These are phyloP conservation scores for Hanseniaspora sp. DNA, from an alignment of 1,139 yeast genomes.

Conservation along the genomic window DNA sequence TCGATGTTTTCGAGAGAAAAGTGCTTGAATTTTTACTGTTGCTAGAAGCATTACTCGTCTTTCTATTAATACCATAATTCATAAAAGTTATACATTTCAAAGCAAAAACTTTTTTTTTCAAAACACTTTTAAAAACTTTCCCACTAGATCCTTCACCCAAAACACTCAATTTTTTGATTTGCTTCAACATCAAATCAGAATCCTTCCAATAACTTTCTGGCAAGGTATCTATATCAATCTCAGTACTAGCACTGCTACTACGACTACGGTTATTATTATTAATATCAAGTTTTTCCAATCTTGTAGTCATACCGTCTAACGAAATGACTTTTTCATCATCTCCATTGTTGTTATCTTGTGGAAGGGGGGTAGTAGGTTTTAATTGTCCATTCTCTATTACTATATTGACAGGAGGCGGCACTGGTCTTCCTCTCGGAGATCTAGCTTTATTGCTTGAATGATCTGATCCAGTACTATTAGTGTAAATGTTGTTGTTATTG, in stretches of 20 bases:
- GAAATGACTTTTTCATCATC: slow-evolving; percentile 14
- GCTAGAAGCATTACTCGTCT: slow-evolving; percentile 5
- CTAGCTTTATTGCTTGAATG: not conserved
- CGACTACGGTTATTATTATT: not conserved
- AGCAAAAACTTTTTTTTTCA: slow-evolving; percentile 60
- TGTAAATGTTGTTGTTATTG: not conserved
- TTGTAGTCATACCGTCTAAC: slow-evolving; percentile 7
- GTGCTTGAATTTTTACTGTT: slow-evolving; percentile 4
- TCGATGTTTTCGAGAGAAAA: not conserved
- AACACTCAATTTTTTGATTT: slow-evolving; percentile 51
- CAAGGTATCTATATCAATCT: slow-evolving; percentile 12
- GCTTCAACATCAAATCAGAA: slow-evolving; percentile 32
- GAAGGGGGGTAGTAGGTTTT: slow-evolving; percentile 10
- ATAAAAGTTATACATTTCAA: slow-evolving; percentile 49
- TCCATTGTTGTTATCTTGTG: slow-evolving; percentile 7
- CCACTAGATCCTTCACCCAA: slow-evolving; percentile 96
- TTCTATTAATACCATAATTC: slow-evolving; percentile 20
- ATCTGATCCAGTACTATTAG: not conserved
- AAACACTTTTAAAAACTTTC: slow-evolving; percentile 64
- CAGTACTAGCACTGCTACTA: not conserved
- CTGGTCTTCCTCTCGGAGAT: slow-evolving; percentile 16
- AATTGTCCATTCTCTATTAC: slow-evolving; percentile 13
- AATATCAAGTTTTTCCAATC: slow-evolving; percentile 4
- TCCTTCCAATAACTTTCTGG: slow-evolving; percentile 14
- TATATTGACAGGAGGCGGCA: slow-evolving; percentile 14